Base-by-base conservation (phyloP, 768 basidiomycete genomes). In the Daedaleopsis sinensis region DNA sequence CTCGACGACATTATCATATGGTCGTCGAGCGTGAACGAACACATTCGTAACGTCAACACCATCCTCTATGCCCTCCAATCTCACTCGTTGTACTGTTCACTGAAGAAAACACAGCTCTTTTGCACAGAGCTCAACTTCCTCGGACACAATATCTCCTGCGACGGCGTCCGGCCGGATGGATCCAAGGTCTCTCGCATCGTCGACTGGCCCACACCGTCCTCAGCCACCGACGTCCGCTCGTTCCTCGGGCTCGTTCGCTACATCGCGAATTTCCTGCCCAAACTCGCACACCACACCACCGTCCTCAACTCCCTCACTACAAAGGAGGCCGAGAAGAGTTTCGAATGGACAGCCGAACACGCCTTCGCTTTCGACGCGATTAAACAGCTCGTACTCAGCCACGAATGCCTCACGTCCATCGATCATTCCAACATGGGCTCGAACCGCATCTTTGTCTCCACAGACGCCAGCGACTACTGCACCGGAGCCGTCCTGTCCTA, bases 1-100 rank as follows among this genome's bases (percentile, higher is more conserved):
- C 67, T 82, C 0, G 78, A 83, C 56, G 74, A 82, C 53, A 78
- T 82, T 42, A 68, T 82, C 15, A 79, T 82, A 21, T 82, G 77
- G 76, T 83, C 79, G 0, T 9, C n/a, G n/a, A n/a, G n/a, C n/a
- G n/a, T n/a, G n/a, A n/a, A n/a, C n/a, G n/a, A n/a, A n/a, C n/a
- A n/a, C 54, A 21, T 49, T 7, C 11, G 46, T 6, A 55, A 74
- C 43, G 62, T 74, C 9, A 12, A 27, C 5, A 54, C 53, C 13
- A 55, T 75, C 9, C 54, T 75, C 18, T 8, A 42, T 0, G 63
- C 66, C 0, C 60, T 74, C 3, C 62, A 57, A 3, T 18, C 47
- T 1, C 69, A 78, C 0, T 77, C 67, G 55, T 66, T 68, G n/a
- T n/a, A n/a, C n/a, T n/a, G n/a, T 35, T 71, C 71, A 1, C 23